A percentile compares a stretch with the other conserved stretches of the same genome.
These are phyloP conservation scores for Lathyrus oleraceus DNA, from an alignment of 306 rosid species.

Conservation along the genomic window DNA sequence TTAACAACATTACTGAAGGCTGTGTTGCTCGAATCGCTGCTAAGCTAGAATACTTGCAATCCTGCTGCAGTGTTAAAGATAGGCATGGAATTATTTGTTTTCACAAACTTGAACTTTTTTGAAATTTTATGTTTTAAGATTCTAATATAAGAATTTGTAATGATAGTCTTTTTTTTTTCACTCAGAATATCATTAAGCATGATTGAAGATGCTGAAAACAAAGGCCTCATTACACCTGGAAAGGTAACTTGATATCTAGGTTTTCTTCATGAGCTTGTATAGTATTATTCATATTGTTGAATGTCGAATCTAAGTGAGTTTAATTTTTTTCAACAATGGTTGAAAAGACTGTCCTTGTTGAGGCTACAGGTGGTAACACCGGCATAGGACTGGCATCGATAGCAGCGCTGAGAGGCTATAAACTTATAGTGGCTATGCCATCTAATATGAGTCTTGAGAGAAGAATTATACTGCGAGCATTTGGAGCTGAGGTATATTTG, in stretches of 20 bases:
- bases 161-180: conserved; percentile 12
- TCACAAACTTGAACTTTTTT: conserved; percentile 6
- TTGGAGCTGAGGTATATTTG: conserved; percentile 75
- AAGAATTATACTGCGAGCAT: conserved; percentile 63
- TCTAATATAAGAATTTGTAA: conserved; percentile 7
- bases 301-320: conserved; percentile 30
- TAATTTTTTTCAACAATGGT: conserved; percentile 29
- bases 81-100: conserved; percentile 37
- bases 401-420: conserved; percentile 77
- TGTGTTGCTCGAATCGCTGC: conserved; percentile 84
- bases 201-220: conserved; percentile 85
- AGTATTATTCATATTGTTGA: conserved; percentile 15
- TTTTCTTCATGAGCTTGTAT: neutral
- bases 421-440: conserved; percentile 60
- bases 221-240: conserved; percentile 79
- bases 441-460: conserved; percentile 64
- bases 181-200: conserved; percentile 71
- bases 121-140: neutral
- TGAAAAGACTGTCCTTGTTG: conserved; percentile 67
- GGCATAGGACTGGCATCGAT: conserved; percentile 84
- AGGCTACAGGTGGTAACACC: conserved; percentile 80
- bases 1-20: conserved; percentile 72
- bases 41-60: conserved; percentile 81
- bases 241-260: conserved; percentile 48
- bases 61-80: conserved; percentile 83